phyloP scores from a whole-genome alignment of 768 basidiomycete species.

The Sistotremastrum suecicum region DNA sequence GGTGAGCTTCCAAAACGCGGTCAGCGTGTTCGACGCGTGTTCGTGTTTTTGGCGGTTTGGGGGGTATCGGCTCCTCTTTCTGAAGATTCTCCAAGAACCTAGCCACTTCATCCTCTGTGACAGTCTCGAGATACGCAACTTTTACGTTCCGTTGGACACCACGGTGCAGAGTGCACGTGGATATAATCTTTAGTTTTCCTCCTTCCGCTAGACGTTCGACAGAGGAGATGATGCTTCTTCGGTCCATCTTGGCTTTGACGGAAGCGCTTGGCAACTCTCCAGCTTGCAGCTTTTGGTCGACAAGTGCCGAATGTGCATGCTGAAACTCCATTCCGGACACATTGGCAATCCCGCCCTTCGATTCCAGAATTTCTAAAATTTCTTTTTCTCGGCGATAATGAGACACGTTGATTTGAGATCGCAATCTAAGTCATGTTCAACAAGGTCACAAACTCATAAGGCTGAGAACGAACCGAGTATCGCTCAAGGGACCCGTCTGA shows the following conservation, averaged over 20 bases:
- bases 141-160: slow-evolving; percentile 48
- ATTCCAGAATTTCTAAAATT: slow-evolving; percentile 49
- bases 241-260: slow-evolving; percentile 54
- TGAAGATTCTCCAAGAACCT: slow-evolving; percentile 43
- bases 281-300: slow-evolving; percentile 39
- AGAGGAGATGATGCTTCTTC: slow-evolving; percentile 40
- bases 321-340: slow-evolving; percentile 54
- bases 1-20: slow-evolving; percentile 11
- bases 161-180: slow-evolving; percentile 42
- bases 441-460: too few relatives aligned
- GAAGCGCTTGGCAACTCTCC: slow-evolving; percentile 63
- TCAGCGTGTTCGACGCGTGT: neutral
- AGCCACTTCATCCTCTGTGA: slow-evolving; percentile 37
- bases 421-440: neutral
- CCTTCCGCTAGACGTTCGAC: slow-evolving; percentile 48
- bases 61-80: slow-evolving; percentile 15
- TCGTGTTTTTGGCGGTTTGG: too few relatives aligned
- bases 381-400: slow-evolving; percentile 73
- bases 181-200: slow-evolving; percentile 56
- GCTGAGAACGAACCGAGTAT: too few relatives aligned
- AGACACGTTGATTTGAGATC: slow-evolving; percentile 51
- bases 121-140: slow-evolving; percentile 51
- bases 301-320: slow-evolving; percentile 48
- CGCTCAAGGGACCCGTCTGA: too few relatives aligned
- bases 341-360: slow-evolving; percentile 52